phyloP scores from a whole-genome alignment of 2,329 filamentous ascomycete genomes.

The Xylariaceae sp. region DNA sequence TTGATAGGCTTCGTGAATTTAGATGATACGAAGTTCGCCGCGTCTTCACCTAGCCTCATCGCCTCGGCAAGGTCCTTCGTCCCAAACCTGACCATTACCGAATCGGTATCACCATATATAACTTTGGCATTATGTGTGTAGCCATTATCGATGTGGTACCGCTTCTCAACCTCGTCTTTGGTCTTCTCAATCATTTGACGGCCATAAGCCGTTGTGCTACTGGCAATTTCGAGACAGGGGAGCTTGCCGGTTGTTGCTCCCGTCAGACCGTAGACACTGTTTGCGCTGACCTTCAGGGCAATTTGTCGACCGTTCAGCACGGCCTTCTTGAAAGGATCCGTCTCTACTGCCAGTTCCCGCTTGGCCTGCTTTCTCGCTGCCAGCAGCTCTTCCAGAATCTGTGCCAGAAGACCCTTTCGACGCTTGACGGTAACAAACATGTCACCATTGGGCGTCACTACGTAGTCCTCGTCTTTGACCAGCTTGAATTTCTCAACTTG shows the following conservation, averaged over 20 bases:
- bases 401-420: conserved; percentile 84
- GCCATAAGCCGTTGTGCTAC: conserved; percentile 93
- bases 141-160: conserved; percentile 88
- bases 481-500: conserved; percentile 71
- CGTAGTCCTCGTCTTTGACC: conserved; percentile 89
- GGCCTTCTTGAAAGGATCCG: conserved; percentile 94
- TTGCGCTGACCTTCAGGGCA: conserved; percentile 92
- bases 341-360: conserved; percentile 80
- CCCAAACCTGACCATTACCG: conserved; percentile 99
- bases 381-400: conserved; percentile 92
- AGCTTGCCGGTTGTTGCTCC: conserved; percentile 94
- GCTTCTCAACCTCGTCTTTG: conserved; percentile 87
- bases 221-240: conserved; percentile 89
- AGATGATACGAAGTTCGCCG: conserved; percentile 77
- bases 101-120: conserved; percentile 98
- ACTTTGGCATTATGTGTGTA: conserved; percentile 93
- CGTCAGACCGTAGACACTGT: conserved; percentile 95
- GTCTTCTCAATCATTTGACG: conserved; percentile 99
- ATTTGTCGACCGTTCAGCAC: conserved; percentile 96
- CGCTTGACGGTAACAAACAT: conserved; percentile 84
- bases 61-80: conserved; percentile 78
- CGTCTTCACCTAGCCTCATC: conserved; percentile 95
- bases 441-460: conserved; percentile 90
- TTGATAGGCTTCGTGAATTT: conserved; percentile 98
- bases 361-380: conserved; percentile 93